Conservation (phyloP, 805 yeast genomes). For the Wickerhamomyces bisporus region DNA sequence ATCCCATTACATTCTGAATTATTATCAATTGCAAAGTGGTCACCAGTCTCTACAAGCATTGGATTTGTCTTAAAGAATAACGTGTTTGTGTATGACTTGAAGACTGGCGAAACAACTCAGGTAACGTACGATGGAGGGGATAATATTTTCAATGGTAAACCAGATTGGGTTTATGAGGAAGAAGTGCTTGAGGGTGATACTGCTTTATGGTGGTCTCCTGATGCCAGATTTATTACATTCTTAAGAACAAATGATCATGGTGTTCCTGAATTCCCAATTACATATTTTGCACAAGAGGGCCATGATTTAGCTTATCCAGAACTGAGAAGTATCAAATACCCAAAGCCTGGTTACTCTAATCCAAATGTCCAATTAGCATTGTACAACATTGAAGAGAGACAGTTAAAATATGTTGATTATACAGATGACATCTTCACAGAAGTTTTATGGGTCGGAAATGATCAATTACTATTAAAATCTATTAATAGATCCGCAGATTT, state of each 20-base stretch:
- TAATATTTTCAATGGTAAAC: constrained; percentile 76
- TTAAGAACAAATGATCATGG: constrained; percentile 66
- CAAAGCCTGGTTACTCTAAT: constrained; percentile 77
- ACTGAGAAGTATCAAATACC: constrained; percentile 61
- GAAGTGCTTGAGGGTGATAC: constrained; percentile 70
- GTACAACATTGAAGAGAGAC: constrained; percentile 30
- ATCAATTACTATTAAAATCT: constrained; percentile 46
- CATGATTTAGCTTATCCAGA: constrained; percentile 55
- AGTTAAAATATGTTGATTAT: constrained; percentile 37
- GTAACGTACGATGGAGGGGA: constrained; percentile 70
- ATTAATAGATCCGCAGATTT: constrained; percentile 64
- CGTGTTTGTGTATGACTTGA: constrained; percentile 49
- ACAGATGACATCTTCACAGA: constrained; percentile 51
- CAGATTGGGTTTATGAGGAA: constrained; percentile 95
- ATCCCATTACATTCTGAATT: constrained; percentile 25
- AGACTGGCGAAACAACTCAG: constrained; percentile 22
- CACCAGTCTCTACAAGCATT: constrained; percentile 63
- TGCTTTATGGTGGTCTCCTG: constrained; percentile 86
- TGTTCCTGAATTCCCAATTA: constrained; percentile 70
- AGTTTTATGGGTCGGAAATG: constrained; percentile 62
- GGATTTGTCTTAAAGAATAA: constrained; percentile 69
- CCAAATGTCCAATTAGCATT: constrained; percentile 58
- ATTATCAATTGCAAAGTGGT: constrained; percentile 55
- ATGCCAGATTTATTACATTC: constrained; percentile 59
- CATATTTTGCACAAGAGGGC: constrained; percentile 60